Base-by-base conservation (phyloP, 805 yeast genomes). In the Millerozyma miso region DNA sequence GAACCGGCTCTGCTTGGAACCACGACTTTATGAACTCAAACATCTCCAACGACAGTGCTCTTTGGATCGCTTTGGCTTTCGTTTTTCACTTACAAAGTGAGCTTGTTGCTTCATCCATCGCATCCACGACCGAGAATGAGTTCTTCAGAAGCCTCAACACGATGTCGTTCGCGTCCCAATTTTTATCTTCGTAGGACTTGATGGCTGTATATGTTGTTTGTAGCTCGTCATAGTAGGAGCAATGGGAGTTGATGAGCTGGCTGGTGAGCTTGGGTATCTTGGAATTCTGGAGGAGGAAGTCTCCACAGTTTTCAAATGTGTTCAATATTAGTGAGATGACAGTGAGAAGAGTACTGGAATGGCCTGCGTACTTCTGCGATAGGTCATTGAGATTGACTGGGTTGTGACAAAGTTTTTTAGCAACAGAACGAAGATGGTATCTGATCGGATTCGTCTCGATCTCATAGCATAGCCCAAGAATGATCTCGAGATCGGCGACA, bases 381-480 rank as follows among this genome's bases (percentile, higher is more conserved):
- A 71, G 52, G 23, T 71, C 73, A 15, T 51, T 45, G 46, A 71
- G 58, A 42, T 65, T 65, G 5, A 60, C 59, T 6, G 74, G 71
- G 26, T 59, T 48, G 3, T 48, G 52, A 14, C 64, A 58, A 19
- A 71, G 51, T 8, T 50, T 50, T 44, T 71, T 71, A 13, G 65
- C 58, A 4, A 53, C 42, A 1, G 73, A 58, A 32, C 81, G 56
- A 20, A 77, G 60, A 44, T 77, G 82, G 49, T 70, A 77, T 41
- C 63, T 62, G 14, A 73, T 59, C 2, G 82, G 82, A 45, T 76
- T 65, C 3, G 44, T 45, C 45, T 76, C 77, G 17, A 77, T 75
- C 34, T 68, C 65, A 34, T 60, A 61, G 51, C 81, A 77, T 14
- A 75, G 43, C 10, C 58, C 55, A 31, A 62, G 63, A 4, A 76